These are phyloP conservation scores for Candida anglica DNA, from an alignment of 805 yeast genomes.

Conservation along the genomic window DNA sequence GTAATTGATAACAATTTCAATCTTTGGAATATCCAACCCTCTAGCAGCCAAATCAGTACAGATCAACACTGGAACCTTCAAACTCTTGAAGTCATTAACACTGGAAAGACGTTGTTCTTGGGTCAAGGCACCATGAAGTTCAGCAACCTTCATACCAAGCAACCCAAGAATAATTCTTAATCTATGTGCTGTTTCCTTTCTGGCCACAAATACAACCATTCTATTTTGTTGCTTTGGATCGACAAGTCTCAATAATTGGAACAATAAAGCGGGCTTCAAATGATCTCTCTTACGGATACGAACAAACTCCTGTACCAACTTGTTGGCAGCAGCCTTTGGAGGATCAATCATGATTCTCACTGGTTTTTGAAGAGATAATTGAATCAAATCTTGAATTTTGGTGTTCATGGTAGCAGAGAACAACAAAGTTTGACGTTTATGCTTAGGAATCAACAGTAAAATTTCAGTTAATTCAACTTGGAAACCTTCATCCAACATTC, in stretches of 20 bases:
- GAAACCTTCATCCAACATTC: conserved; percentile 99
- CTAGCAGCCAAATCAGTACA: conserved; percentile 99
- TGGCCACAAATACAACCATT: conserved; percentile 84
- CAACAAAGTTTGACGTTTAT: conserved; percentile 86
- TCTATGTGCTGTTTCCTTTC: conserved; percentile 87
- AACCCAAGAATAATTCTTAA: conserved; percentile 74
- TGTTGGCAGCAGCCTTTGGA: conserved; percentile 91
- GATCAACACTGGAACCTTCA: conserved; percentile 79
- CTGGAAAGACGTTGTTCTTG: conserved; percentile 92
- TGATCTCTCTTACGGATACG: conserved; percentile 88
- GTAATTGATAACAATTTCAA: conserved; percentile 88
- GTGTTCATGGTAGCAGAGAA: conserved; percentile 99
- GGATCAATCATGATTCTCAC: conserved; percentile 95
- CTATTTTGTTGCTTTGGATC: conserved; percentile 64
- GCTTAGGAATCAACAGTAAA: conserved; percentile 73
- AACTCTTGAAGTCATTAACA: conserved; percentile 76
- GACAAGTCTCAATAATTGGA: conserved; percentile 62
- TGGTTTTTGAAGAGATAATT: conserved; percentile 83
- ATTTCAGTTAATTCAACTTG: conserved; percentile 92
- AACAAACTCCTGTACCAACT: conserved; percentile 88
- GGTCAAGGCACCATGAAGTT: conserved; percentile 76
- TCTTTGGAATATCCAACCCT: conserved; percentile 98
- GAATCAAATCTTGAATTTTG: conserved; percentile 80
- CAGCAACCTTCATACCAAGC: conserved; percentile 72
- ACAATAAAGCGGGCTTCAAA: conserved; percentile 78